Base-by-base conservation (phyloP, 2,329 filamentous ascomycete genomes). In the Incumbomyces delicatus region DNA sequence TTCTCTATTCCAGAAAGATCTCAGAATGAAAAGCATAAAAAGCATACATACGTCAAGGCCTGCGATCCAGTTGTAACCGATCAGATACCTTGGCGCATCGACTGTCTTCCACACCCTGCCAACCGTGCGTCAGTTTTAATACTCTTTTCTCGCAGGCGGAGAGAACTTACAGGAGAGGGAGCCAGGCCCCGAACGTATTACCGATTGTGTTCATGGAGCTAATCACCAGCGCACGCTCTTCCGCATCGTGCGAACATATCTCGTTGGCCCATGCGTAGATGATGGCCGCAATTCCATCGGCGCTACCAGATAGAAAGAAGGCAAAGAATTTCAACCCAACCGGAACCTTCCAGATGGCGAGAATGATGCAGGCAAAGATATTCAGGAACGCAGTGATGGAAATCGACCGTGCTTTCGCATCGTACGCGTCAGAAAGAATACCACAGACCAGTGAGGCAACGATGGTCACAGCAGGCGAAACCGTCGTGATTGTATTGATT, bases 401-500 rank as follows among this genome's bases (percentile, higher is more conserved):
- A 63, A 2, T 66, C 30, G 10, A 53, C 42, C n/a, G 50, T 29
- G 2, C 41, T 27, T 30, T 45, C 45, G 48, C 48, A 50, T 3
- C 50, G 44, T 27, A 31, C 18, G 50, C 50, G 30, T 53, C 50
- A 6, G 50, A 48, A 2, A 53, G 20, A 27, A 48, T 48, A 7
- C 50, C 54, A 13, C 52, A 51, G 8, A 52, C 6, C 6, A 52
- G n/a, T 38, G 53, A 51, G 8, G 50, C 43, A 37, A 69, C 52
- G 44, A 70, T 66, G 52, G 69, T 69, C 53, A 70, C 59, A 8
- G 68, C 69, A 30, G 65, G 65, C 27, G 70, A 63, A 18, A 61
- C 57, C 0, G 69, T 72, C 1, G 69, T 67, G 30, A 71, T 71
- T 52, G 67, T 70, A 58, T 72, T 71, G 59, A 70, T 64, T 51